Percentiles rank a stretch among this genome's conserved stretches.
These are phyloP conservation scores for Cladorrhinum sp. DNA, from an alignment of 2,329 filamentous ascomycete genomes.

Conservation along the genomic window DNA sequence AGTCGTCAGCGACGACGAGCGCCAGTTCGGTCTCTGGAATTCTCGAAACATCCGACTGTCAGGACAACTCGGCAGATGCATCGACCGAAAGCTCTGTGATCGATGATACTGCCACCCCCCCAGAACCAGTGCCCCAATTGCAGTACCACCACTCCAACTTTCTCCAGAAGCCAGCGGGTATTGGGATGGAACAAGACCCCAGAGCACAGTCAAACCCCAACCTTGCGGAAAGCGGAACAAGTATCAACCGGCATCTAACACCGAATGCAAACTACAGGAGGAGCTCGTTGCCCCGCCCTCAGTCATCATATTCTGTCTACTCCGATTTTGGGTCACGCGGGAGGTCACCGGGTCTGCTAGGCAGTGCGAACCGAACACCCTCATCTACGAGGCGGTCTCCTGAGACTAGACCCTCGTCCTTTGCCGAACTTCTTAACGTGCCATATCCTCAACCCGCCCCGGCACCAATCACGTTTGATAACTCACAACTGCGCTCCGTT, in stretches of 20 bases:
- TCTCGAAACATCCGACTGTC: constrained; percentile 47
- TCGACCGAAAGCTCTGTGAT: constrained; percentile 52
- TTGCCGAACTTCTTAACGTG: constrained; percentile 60
- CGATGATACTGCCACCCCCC: constrained; percentile 41
- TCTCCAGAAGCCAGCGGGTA: constrained; percentile 42
- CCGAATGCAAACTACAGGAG: constrained; percentile 54
- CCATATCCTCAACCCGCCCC: constrained; percentile 77
- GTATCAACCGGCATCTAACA: constrained; percentile 61
- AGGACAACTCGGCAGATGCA: constrained; percentile 38
- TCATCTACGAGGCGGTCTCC: constrained; percentile 54
- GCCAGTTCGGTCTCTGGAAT: constrained; percentile 53
- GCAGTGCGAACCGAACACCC: constrained; percentile 43
- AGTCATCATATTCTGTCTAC: constrained; percentile 71
- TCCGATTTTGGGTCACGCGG: constrained; percentile 67
- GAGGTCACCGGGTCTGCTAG: constrained; percentile 52
- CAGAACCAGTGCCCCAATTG: constrained; percentile 50
- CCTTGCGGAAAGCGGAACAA: constrained; percentile 47
- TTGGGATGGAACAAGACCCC: constrained; percentile 38
- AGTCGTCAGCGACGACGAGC: constrained; percentile 55
- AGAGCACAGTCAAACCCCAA: constrained; percentile 51
- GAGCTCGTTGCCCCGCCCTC: constrained; percentile 64
- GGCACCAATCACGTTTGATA: constrained; percentile 70
- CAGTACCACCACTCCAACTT: constrained; percentile 59
- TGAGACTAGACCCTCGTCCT: constrained; percentile 51
- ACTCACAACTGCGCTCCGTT: constrained; percentile 71